Evolutionary conservation across 306 rosid species (phyloP).

Genomic region (Cucumis hystrix): DNA sequence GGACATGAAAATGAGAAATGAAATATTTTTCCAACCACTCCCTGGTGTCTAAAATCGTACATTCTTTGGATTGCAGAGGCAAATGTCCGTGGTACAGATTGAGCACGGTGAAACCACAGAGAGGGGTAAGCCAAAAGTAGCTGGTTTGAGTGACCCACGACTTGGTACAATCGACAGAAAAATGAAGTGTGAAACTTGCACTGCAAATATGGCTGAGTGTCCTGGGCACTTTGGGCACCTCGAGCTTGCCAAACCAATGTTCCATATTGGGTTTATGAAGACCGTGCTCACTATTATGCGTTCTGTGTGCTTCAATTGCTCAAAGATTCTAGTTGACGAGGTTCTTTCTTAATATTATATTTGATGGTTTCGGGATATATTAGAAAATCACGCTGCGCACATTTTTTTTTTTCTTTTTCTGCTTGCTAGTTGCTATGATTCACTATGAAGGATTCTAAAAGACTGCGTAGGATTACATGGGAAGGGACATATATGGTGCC

Average conservation of each 20-base stretch:
- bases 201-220: constrained; percentile 94
- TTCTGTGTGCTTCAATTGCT: constrained; percentile 91
- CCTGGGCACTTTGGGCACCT: constrained; percentile 96
- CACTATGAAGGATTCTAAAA: neutral
- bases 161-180: constrained; percentile 90
- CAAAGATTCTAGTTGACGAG: constrained; percentile 83
- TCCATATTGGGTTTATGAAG: constrained; percentile 87
- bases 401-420: neutral
- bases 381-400: neutral
- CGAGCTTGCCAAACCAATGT: constrained; percentile 98
- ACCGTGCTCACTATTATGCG: constrained; percentile 76
- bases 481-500: neutral
- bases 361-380: neutral
- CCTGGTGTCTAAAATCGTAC: neutral
- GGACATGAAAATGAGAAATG: neutral
- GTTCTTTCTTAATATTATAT: constrained; percentile 5
- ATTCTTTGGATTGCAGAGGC: constrained; percentile 57
- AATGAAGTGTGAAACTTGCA: constrained; percentile 92
- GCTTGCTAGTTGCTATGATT: neutral
- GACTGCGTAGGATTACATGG: neutral
- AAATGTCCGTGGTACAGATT: constrained; percentile 93
- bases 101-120: constrained; percentile 88
- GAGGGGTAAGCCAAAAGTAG: constrained; percentile 82
- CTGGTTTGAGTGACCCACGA: constrained; percentile 82
- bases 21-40: neutral